Conservation (phyloP, 1,139 yeast species). For the Schwanniomyces etchellsii region DNA sequence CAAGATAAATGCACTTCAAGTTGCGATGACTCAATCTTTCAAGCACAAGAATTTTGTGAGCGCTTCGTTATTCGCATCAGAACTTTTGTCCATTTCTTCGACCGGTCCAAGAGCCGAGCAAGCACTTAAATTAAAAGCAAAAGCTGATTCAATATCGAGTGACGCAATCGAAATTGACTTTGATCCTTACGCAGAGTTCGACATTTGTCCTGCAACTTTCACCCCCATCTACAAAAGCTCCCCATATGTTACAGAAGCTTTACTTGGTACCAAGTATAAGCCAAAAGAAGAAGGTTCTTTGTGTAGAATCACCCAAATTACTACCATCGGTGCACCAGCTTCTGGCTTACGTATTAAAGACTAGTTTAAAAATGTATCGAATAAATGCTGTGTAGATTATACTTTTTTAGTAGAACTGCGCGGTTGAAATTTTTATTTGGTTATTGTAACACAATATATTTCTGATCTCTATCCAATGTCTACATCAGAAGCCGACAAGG, state of each 20-base stretch:
- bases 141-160: constrained; percentile 72
- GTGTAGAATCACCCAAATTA: constrained; percentile 71
- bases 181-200: constrained; percentile 88
- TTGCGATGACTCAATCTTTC: constrained; percentile 91
- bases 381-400: not conserved
- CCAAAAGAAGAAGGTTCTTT: constrained; percentile 70
- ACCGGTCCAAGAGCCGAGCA: constrained; percentile 83
- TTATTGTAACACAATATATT: too few species aligned
- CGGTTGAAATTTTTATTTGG: not conserved
- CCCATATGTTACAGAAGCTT: constrained; percentile 68
- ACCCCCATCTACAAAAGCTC: constrained; percentile 86
- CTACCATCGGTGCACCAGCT: constrained; percentile 91
- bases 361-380: constrained; percentile 6
- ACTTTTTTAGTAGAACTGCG: not conserved
- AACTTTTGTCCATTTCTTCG: constrained; percentile 62
- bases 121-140: constrained; percentile 75
- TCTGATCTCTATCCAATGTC: too few species aligned
- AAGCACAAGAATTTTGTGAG: constrained; percentile 81
- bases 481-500: constrained; percentile 10
- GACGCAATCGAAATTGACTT: constrained; percentile 90
- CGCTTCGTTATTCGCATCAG: constrained; percentile 87
- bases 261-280: constrained; percentile 87
- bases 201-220: constrained; percentile 78
- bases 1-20: constrained; percentile 81
- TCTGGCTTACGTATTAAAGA: constrained; percentile 71